Evolutionary conservation across 2,329 filamentous ascomycete genomes (phyloP).

Genomic region (Microdochium trichocladiopsis): DNA sequence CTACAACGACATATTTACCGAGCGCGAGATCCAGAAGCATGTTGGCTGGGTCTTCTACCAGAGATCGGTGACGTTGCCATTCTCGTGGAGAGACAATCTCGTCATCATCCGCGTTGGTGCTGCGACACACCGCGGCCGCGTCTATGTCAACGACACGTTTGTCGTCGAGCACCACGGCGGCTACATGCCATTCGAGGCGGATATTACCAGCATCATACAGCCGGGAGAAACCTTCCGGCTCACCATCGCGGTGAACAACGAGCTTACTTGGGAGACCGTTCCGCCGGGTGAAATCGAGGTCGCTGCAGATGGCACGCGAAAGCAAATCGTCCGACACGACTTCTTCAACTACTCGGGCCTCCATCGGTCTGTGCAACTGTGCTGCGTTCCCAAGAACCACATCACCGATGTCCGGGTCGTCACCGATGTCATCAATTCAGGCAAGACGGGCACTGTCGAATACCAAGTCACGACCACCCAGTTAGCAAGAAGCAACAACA

Average conservation of each 20-base stretch:
- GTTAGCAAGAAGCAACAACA: background rate
- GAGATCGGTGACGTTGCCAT: conserved; percentile 13
- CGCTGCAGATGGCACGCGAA: conserved; percentile 8
- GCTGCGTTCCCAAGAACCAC: conserved; percentile 10
- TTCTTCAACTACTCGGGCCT: conserved; percentile 22
- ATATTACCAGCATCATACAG: conserved; percentile 11
- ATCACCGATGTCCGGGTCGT: conserved; percentile 15
- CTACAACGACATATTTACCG: conserved; percentile 16
- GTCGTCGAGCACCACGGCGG: conserved; percentile 16
- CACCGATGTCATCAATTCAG: conserved; percentile 11
- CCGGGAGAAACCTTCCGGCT: conserved; percentile 16
- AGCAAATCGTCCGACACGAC: conserved; percentile 10
- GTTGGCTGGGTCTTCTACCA: conserved; percentile 24
- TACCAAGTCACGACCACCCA: conserved; percentile 5
- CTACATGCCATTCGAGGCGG: conserved; percentile 18
- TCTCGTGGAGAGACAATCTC: conserved; percentile 7
- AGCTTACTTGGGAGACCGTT: conserved; percentile 18
- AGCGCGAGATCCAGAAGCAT: conserved; percentile 15
- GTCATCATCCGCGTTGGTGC: conserved; percentile 17
- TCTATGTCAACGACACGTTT: conserved; percentile 17
- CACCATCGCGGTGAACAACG: conserved; percentile 21
- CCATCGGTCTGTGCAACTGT: conserved; percentile 18
- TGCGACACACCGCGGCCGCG: conserved; percentile 16
- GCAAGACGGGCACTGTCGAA: conserved; percentile 2
- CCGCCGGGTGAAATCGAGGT: conserved; percentile 13